phyloP scores from a whole-genome alignment of 805 yeast species.

The Yarrowia porcina region DNA sequence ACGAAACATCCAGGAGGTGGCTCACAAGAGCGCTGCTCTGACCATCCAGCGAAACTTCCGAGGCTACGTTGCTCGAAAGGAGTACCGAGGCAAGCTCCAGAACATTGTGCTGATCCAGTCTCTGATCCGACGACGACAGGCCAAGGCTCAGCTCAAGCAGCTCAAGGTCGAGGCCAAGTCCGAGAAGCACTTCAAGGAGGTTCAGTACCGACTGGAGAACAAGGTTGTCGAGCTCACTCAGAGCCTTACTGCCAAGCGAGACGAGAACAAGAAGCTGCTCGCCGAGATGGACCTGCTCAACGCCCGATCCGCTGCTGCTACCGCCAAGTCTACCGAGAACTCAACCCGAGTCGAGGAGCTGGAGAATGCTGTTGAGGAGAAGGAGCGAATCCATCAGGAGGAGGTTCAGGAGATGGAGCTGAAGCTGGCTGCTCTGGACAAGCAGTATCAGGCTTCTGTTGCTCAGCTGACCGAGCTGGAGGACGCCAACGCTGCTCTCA shows the following conservation, averaged over 20 bases:
- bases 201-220: constrained; percentile 88
- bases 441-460: constrained; percentile 34
- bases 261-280: constrained; percentile 72
- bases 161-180: constrained; percentile 88
- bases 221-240: constrained; percentile 96
- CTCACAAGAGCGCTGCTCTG: constrained; percentile 61
- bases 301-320: constrained; percentile 28
- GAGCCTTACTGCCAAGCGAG: constrained; percentile 69
- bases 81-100: constrained; percentile 46
- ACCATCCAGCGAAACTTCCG: constrained; percentile 72
- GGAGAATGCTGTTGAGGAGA: constrained; percentile 34
- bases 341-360: constrained; percentile 31
- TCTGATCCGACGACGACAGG: constrained; percentile 69
- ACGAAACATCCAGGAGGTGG: constrained; percentile 47
- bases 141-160: constrained; percentile 58
- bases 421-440: constrained; percentile 32
- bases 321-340: constrained; percentile 17
- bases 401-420: constrained; percentile 30
- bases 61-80: constrained; percentile 59
- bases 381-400: constrained; percentile 28
- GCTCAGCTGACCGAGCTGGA: constrained; percentile 29
- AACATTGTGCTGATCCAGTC: constrained; percentile 74
- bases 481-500: constrained; percentile 20
- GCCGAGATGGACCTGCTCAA: constrained; percentile 49
- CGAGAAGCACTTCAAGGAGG: constrained; percentile 84